Percentiles rank a stretch among this genome's conserved stretches.
phyloP scores from a whole-genome alignment of 495 filamentous ascomycete species.

The Trichodelitschia bisporula region DNA sequence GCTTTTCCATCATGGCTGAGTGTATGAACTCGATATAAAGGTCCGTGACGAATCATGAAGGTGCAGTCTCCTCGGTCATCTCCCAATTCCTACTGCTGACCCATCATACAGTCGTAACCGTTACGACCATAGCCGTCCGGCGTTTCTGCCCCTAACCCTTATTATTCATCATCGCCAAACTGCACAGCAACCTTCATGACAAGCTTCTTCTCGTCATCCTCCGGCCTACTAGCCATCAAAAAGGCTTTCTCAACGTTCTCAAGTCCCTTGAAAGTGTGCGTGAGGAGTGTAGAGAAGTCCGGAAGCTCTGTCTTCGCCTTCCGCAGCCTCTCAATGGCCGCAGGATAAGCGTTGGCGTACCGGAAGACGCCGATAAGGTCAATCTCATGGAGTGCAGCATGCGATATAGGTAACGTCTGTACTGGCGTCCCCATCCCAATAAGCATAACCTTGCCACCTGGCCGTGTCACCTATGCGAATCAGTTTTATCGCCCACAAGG shows the following conservation, averaged over 20 bases:
- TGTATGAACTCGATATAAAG: no score
- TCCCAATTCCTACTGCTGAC: no score
- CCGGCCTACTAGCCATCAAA: constrained; percentile 50
- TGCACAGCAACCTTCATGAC: constrained; percentile 76
- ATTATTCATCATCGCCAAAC: constrained; percentile 10
- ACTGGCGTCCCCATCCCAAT: constrained; percentile 89
- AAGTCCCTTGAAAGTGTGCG: constrained; percentile 47
- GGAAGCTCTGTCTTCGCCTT: constrained; percentile 32
- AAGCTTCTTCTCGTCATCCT: constrained; percentile 50
- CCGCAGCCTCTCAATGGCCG: constrained; percentile 49
- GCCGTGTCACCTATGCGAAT: constrained; percentile 24
- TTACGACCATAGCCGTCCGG: no score
- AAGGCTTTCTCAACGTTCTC: constrained; percentile 45
- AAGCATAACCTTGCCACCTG: constrained; percentile 65
- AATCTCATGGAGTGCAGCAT: constrained; percentile 67
- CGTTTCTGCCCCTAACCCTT: constrained; percentile 2
- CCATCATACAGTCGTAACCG: no score
- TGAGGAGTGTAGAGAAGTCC: constrained; percentile 42
- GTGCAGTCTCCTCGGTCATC: no score
- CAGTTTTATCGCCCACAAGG: not conserved
- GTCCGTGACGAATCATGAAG: no score
- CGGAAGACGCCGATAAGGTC: constrained; percentile 84
- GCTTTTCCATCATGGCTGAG: no score
- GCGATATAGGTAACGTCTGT: constrained; percentile 63
- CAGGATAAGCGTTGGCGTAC: constrained; percentile 68